Conservation (phyloP, 345 rosid genomes). For the Psidium guajava region DNA sequence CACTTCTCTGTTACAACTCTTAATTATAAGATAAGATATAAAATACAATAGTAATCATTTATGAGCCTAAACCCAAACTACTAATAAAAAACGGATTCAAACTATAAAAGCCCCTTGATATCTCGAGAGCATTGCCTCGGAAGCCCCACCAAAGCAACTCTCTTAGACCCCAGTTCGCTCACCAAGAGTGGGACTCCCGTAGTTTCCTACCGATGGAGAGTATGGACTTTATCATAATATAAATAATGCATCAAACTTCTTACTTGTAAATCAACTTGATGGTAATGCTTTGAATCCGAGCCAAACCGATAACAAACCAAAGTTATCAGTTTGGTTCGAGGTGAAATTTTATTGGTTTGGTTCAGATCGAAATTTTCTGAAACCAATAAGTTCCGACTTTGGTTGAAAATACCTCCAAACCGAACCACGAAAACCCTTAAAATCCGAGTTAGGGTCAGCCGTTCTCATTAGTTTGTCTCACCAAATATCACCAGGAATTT, state of each 20-base stretch:
- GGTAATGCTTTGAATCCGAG: background rate
- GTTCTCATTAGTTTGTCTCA: background rate
- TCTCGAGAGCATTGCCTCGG: accelerated
- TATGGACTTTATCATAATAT: too few species aligned
- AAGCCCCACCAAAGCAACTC: too few species aligned
- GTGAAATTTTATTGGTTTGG: background rate
- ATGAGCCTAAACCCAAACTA: too few species aligned
- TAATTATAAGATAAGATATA: too few species aligned
- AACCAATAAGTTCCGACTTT: background rate
- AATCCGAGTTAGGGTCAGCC: background rate
- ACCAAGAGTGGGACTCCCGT: too few species aligned
- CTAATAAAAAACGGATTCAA: too few species aligned
- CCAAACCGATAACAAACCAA: background rate
- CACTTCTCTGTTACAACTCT: too few species aligned
- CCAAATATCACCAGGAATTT: background rate
- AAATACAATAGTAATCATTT: too few species aligned
- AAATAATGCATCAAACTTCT: background rate
- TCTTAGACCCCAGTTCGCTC: too few species aligned
- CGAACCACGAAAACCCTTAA: background rate
- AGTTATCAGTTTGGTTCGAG: background rate
- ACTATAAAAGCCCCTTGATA: too few species aligned
- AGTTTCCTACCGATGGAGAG: too few species aligned
- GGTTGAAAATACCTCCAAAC: background rate
- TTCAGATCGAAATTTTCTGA: background rate
- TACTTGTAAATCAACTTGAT: background rate